A percentile compares a stretch with the other conserved stretches of the same genome.
phyloP scores from a whole-genome alignment of 2,329 filamentous ascomycete species.

The Fusarium coicis region DNA sequence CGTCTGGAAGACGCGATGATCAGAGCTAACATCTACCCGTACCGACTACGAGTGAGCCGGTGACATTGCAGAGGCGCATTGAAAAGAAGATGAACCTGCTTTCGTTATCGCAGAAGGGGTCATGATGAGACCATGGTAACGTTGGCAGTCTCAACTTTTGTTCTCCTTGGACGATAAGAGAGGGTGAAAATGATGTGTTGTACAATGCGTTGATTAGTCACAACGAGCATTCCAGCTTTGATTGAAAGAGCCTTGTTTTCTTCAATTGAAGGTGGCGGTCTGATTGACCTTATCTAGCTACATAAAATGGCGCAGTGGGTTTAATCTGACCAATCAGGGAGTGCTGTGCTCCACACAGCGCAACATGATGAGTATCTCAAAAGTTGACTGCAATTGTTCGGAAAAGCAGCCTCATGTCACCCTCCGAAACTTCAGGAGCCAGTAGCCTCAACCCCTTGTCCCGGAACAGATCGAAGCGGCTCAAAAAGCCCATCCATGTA shows the following conservation, averaged over 20 bases:
- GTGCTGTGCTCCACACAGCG: too few relatives aligned
- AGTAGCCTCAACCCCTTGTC: conserved; percentile 1
- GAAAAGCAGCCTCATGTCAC: background rate
- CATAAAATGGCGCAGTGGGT: too few relatives aligned
- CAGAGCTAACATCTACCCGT: conserved; percentile 24
- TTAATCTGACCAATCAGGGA: too few relatives aligned
- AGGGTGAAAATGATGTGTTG: background rate
- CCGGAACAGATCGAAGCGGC: conserved; percentile 6
- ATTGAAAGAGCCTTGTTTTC: too few relatives aligned
- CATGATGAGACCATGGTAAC: background rate
- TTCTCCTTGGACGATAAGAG: background rate
- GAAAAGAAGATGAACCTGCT: background rate
- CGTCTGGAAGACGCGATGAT: conserved; percentile 3
- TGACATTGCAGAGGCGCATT: background rate
- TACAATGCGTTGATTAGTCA: too few relatives aligned
- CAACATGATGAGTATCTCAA: background rate
- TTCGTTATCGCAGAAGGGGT: background rate
- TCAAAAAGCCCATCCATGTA: conserved; percentile 11
- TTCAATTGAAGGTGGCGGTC: too few relatives aligned
- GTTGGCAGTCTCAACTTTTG: background rate
- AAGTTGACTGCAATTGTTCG: background rate
- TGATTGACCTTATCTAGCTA: too few relatives aligned
- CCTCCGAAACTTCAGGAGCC: background rate
- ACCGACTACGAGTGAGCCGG: conserved; percentile 2
- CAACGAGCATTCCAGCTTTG: too few relatives aligned